A percentile compares a stretch with the other conserved stretches of the same genome.
phyloP scores from a whole-genome alignment of 2,329 filamentous ascomycete genomes.

The Aspergillus terreus region DNA sequence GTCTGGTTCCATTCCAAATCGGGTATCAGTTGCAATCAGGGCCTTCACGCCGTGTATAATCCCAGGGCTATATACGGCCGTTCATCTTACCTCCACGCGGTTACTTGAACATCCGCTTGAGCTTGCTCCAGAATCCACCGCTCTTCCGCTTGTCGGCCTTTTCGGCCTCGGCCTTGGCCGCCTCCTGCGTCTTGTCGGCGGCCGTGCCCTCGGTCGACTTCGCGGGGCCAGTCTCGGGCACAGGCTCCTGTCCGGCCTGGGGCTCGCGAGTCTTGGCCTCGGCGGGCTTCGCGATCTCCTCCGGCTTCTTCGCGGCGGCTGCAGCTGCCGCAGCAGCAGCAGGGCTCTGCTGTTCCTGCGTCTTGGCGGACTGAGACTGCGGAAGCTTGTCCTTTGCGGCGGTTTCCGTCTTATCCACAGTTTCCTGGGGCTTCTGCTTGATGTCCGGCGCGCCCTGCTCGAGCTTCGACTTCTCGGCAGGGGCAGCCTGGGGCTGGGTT shows the following conservation, averaged over 20 bases:
- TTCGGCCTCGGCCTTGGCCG: slow-evolving; percentile 8
- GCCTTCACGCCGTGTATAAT: not conserved
- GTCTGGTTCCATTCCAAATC: slow-evolving; percentile 1
- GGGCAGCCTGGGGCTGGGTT: not conserved
- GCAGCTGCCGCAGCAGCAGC: not conserved
- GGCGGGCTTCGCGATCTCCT: slow-evolving; percentile 5
- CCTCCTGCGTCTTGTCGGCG: slow-evolving; percentile 8
- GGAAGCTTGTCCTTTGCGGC: not conserved
- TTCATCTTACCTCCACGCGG: not conserved
- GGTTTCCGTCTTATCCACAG: not conserved
- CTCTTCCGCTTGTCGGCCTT: slow-evolving; percentile 24
- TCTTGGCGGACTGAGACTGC: not conserved
- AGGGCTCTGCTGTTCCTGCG: not conserved
- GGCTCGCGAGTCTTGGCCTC: slow-evolving; percentile 10
- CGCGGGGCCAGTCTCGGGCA: slow-evolving; percentile 6
- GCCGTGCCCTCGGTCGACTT: slow-evolving; percentile 9
- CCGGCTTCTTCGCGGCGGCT: slow-evolving; percentile 1
- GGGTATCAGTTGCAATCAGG: slow-evolving; percentile 10
- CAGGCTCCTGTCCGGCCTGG: slow-evolving; percentile 3
- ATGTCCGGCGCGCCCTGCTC: not conserved
- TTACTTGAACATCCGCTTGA: slow-evolving; percentile 29
- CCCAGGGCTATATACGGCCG: not conserved
- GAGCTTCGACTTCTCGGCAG: slow-evolving; percentile 1
- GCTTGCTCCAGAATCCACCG: slow-evolving; percentile 24
- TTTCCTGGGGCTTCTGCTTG: too few species aligned